Percentiles rank a stretch among this genome's conserved stretches.
Evolutionary conservation across 768 basidiomycete genomes (phyloP).

Genomic region (Leccinum olivaceopallidum): DNA sequence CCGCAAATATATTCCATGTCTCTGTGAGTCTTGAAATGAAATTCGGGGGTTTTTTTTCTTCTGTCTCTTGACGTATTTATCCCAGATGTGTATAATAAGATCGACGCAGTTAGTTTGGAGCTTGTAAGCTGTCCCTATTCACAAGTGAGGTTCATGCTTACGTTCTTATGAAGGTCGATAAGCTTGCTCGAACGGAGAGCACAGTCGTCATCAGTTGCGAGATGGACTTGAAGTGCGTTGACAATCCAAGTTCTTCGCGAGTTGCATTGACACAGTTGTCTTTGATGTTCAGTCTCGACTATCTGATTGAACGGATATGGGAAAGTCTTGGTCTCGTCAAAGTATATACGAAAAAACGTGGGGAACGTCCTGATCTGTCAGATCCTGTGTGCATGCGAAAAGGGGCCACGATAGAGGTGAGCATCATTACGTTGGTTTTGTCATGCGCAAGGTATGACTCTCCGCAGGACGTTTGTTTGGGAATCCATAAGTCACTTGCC

Average conservation of each 20-base stretch:
- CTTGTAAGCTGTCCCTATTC: constrained; percentile 34
- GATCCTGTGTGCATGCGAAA: constrained; percentile 91
- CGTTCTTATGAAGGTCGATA: constrained; percentile 54
- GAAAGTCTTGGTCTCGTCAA: constrained; percentile 80
- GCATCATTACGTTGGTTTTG: background rate
- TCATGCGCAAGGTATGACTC: background rate
- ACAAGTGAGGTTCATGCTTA: constrained; percentile 1
- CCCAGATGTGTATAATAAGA: constrained; percentile 94
- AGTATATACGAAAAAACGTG: constrained; percentile 97
- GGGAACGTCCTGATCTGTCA: constrained; percentile 85
- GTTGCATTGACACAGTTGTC: constrained; percentile 5
- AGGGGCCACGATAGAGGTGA: constrained; percentile 91
- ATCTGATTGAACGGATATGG: constrained; percentile 78
- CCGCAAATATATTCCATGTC: constrained; percentile 92
- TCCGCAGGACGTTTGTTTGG: constrained; percentile 80
- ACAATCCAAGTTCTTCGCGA: background rate
- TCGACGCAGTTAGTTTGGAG: constrained; percentile 85
- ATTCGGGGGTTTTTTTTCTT: background rate
- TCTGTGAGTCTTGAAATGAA: constrained; percentile 54
- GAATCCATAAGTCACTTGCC: constrained; percentile 87
- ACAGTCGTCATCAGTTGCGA: constrained; percentile 97
- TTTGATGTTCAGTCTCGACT: constrained; percentile 51
- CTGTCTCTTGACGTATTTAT: background rate
- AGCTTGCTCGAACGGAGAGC: constrained; percentile 76
- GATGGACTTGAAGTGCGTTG: constrained; percentile 79